Evolutionary conservation across 1,139 yeast species (phyloP).

Genomic region (Taphrina communis): DNA sequence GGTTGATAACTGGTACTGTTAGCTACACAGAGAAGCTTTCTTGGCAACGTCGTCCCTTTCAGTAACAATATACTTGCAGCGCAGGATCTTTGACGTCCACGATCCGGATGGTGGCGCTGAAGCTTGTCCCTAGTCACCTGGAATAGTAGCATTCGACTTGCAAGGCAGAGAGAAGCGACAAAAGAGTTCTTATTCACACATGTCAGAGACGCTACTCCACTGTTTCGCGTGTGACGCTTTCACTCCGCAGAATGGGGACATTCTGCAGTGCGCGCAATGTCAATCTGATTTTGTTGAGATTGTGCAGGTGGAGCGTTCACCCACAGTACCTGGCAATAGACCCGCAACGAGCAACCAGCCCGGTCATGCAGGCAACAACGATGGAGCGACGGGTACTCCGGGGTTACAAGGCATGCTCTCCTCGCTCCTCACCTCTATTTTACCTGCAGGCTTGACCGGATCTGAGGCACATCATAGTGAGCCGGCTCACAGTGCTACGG

Average conservation of each 20-base stretch:
- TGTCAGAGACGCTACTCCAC: conserved; percentile 36
- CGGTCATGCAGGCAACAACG: not conserved
- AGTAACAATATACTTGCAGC: not conserved
- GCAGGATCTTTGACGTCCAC: not conserved
- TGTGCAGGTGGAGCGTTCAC: conserved; percentile 29
- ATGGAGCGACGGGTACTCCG: not conserved
- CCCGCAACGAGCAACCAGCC: not conserved
- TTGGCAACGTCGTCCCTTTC: not conserved
- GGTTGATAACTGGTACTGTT: too few species aligned
- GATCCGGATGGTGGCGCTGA: not conserved
- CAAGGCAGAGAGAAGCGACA: not conserved
- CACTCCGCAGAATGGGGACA: conserved; percentile 13
- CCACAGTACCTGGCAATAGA: not conserved
- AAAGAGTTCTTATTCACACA: not conserved
- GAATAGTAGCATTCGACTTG: not conserved
- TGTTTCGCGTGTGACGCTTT: conserved; percentile 32
- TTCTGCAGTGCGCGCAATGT: conserved; percentile 21
- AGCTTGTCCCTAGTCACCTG: not conserved
- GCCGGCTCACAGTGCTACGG: not conserved
- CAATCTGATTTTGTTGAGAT: conserved; percentile 35
- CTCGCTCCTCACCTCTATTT: conserved; percentile 16
- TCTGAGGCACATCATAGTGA: not conserved
- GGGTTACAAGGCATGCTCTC: conserved; percentile 32
- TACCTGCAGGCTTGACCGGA: conserved; percentile 30
- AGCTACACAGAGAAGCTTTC: too few species aligned